Conservation (phyloP, 495 filamentous ascomycete species). For the Ascodesmis nigricans region DNA sequence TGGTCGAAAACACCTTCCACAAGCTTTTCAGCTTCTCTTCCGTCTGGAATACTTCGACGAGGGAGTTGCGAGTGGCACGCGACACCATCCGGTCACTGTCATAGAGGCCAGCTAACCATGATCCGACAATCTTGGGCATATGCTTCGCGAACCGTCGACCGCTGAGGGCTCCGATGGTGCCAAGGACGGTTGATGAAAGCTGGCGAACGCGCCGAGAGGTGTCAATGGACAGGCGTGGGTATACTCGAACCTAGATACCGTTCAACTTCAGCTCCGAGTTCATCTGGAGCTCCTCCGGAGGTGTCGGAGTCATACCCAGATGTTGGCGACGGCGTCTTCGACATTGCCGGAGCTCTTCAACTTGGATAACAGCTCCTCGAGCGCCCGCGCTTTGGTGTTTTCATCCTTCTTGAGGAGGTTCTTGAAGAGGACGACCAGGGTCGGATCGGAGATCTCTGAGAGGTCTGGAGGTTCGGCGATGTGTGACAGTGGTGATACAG, state of each 20-base stretch:
- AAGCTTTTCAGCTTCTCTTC: slow-evolving; percentile 54
- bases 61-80: slow-evolving; percentile 48
- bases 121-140: slow-evolving; percentile 51
- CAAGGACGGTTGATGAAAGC: slow-evolving; percentile 52
- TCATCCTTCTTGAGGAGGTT: slow-evolving; percentile 81
- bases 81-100: slow-evolving; percentile 59
- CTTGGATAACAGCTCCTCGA: slow-evolving; percentile 60
- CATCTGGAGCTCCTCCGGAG: slow-evolving; percentile 2
- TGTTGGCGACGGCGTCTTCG: slow-evolving; percentile 57
- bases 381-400: slow-evolving; percentile 74
- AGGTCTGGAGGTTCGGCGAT: slow-evolving; percentile 69
- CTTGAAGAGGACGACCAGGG: slow-evolving; percentile 72
- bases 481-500: slow-evolving; percentile 41
- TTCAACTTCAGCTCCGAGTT: neutral
- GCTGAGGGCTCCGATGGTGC: slow-evolving; percentile 43
- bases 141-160: slow-evolving; percentile 62
- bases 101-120: slow-evolving; percentile 74
- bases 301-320: slow-evolving; percentile 47
- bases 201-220: slow-evolving; percentile 70
- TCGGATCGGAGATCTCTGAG: slow-evolving; percentile 49
- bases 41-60: slow-evolving; percentile 49
- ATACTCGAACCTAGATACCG: slow-evolving; percentile 46
- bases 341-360: slow-evolving; percentile 33
- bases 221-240: slow-evolving; percentile 73
- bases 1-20: slow-evolving; percentile 50